Conservation (phyloP, 768 basidiomycete species). For the Megacollybia marginata region DNA sequence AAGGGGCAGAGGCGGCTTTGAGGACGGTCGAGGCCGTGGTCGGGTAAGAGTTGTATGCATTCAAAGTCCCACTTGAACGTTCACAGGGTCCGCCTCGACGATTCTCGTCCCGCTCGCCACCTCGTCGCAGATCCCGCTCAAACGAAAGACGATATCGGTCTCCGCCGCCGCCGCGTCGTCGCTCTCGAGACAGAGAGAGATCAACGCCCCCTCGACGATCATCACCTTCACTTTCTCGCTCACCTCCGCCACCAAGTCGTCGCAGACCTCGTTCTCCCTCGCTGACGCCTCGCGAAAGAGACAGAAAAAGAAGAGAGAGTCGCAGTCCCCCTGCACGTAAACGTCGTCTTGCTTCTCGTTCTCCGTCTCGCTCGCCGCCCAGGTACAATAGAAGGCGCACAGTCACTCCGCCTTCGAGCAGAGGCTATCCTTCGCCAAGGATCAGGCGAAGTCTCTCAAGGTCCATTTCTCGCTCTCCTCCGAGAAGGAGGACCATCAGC, state of each 20-base stretch:
- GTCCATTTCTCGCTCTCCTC: conserved; percentile 15
- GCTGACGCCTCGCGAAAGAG: conserved; percentile 32
- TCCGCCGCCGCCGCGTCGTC: conserved; percentile 15
- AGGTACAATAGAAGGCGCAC: conserved; percentile 20
- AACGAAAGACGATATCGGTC: conserved; percentile 10
- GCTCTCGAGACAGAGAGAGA: too few relatives aligned
- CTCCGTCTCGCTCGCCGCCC: conserved; percentile 25
- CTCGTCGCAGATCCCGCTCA: conserved; percentile 27
- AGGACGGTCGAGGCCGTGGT: conserved; percentile 34
- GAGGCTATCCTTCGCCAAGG: conserved; percentile 31
- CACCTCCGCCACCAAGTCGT: conserved; percentile 25
- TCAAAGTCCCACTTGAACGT: not conserved
- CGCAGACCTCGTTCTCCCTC: conserved; percentile 34
- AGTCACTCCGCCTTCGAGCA: conserved; percentile 31
- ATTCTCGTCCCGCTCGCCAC: conserved; percentile 29
- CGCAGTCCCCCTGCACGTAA: conserved; percentile 50
- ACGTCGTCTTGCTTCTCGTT: conserved; percentile 30
- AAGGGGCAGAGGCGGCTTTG: conserved; percentile 36
- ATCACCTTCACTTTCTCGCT: conserved; percentile 25
- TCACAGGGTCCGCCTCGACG: conserved; percentile 29
- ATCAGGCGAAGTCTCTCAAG: conserved; percentile 20
- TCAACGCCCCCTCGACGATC: conserved; percentile 37
- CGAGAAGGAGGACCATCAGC: conserved; percentile 16
- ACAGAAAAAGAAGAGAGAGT: conserved; percentile 30
- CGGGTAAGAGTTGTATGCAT: conserved; percentile 30